Evolutionary conservation across 768 basidiomycete genomes (phyloP).

Genomic region (Rhizopogon vesiculosus): DNA sequence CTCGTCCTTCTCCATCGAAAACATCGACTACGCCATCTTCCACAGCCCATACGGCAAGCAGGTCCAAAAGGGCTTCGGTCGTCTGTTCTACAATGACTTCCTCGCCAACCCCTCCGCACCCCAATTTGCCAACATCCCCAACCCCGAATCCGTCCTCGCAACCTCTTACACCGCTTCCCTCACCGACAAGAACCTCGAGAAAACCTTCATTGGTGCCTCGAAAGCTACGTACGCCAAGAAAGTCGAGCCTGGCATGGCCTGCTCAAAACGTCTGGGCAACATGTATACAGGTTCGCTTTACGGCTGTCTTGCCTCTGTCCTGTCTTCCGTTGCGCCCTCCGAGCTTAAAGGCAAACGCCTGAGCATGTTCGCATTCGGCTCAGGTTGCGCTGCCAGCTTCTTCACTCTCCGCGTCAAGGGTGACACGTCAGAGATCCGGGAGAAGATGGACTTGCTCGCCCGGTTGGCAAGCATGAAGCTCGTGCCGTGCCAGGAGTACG

Average conservation of each 20-base stretch:
- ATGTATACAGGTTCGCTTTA: constrained; percentile 98
- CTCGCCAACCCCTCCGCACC: constrained; percentile 66
- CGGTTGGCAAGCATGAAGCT: constrained; percentile 85
- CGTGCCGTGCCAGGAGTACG: constrained; percentile 88
- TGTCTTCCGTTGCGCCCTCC: constrained; percentile 67
- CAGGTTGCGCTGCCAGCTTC: constrained; percentile 93
- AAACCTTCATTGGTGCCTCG: constrained; percentile 81
- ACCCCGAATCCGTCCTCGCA: constrained; percentile 65
- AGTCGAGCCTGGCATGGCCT: constrained; percentile 79
- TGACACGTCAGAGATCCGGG: constrained; percentile 74
- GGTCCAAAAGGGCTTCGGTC: constrained; percentile 94
- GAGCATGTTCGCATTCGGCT: constrained; percentile 95
- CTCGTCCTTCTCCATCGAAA: constrained; percentile 65
- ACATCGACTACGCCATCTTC: constrained; percentile 92
- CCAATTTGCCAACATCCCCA: constrained; percentile 64
- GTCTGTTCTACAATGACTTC: constrained; percentile 92
- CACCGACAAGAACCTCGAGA: constrained; percentile 93
- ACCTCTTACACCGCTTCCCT: constrained; percentile 70
- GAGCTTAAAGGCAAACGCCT: constrained; percentile 79
- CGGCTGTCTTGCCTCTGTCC: constrained; percentile 85
- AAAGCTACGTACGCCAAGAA: constrained; percentile 71
- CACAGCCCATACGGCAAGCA: constrained; percentile 99
- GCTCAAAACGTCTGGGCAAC: constrained; percentile 91
- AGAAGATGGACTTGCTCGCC: constrained; percentile 76
- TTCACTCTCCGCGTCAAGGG: constrained; percentile 86